These are phyloP conservation scores for Mortierella sp. DNA, from an alignment of 371 early-diverging fungal genomes.

Conservation along the genomic window DNA sequence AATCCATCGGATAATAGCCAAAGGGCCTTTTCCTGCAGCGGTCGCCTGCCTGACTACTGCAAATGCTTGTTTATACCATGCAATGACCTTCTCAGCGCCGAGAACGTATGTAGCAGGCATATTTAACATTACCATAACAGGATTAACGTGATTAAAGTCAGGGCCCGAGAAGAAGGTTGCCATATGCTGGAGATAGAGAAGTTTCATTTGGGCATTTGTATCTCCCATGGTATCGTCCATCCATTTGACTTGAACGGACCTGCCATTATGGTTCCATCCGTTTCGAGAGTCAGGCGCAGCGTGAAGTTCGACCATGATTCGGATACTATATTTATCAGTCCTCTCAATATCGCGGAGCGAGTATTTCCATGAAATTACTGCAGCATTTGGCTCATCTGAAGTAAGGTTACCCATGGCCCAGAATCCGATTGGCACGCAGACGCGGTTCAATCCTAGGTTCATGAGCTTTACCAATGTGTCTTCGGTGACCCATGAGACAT, in stretches of 20 bases:
- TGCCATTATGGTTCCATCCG: no score
- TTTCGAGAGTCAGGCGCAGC: no score
- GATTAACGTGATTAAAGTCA: conserved; percentile 70
- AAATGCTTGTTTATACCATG: conserved; percentile 45
- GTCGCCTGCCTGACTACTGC: conserved; percentile 26
- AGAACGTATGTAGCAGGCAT: conserved; percentile 48
- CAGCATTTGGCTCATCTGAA: conserved; percentile 60
- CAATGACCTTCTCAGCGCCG: conserved; percentile 36
- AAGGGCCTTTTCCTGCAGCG: conserved; percentile 34
- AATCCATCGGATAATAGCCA: conserved; percentile 39
- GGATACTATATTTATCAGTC: conserved; percentile 65
- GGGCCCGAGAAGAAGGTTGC: no score
- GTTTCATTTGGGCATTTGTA: no score
- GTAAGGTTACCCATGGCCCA: conserved; percentile 62
- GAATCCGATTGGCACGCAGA: conserved; percentile 63
- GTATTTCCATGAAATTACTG: conserved; percentile 57
- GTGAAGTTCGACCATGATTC: conserved; percentile 74
- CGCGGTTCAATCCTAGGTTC: conserved; percentile 61
- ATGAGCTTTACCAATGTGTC: conserved; percentile 58
- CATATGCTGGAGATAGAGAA: no score
- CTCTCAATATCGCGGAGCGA: conserved; percentile 64
- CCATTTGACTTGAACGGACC: no score
- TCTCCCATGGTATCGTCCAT: no score
- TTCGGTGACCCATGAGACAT: conserved; percentile 64
- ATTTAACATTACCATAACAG: conserved; percentile 68